These are phyloP conservation scores for Rhododendron kiyosumense DNA, from an alignment of 148 eudicot species.

Conservation along the genomic window DNA sequence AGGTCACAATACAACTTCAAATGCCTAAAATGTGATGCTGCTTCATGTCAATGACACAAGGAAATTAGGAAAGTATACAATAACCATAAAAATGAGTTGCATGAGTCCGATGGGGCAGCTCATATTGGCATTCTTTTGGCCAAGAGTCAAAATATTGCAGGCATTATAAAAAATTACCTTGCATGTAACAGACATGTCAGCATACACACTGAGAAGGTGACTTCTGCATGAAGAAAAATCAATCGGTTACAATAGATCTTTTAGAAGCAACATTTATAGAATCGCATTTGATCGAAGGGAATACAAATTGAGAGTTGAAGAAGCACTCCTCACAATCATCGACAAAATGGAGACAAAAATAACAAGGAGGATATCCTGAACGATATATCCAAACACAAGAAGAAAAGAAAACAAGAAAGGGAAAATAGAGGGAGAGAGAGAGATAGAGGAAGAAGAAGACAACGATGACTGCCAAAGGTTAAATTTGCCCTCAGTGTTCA, in stretches of 20 bases:
- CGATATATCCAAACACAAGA: background rate
- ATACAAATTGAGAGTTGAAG: background rate
- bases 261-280: background rate
- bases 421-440: background rate
- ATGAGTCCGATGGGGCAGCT: background rate
- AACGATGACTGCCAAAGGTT: background rate
- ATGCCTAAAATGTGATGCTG: background rate
- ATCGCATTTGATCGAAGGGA: background rate
- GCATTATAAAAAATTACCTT: slow-evolving; percentile 45
- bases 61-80: background rate
- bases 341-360: background rate
- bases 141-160: background rate
- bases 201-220: slow-evolving; percentile 93
- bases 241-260: slow-evolving; percentile 1
- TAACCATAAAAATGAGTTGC: background rate
- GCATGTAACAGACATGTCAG: slow-evolving; percentile 97
- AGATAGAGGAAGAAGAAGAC: background rate
- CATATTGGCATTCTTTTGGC: background rate
- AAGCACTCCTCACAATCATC: background rate
- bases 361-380: background rate
- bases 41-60: background rate
- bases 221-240: slow-evolving; percentile 53
- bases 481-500: background rate
- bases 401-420: background rate
- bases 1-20: background rate